These are phyloP conservation scores for Omphalea diandra DNA, from an alignment of 441 rosid species.

Conservation along the genomic window DNA sequence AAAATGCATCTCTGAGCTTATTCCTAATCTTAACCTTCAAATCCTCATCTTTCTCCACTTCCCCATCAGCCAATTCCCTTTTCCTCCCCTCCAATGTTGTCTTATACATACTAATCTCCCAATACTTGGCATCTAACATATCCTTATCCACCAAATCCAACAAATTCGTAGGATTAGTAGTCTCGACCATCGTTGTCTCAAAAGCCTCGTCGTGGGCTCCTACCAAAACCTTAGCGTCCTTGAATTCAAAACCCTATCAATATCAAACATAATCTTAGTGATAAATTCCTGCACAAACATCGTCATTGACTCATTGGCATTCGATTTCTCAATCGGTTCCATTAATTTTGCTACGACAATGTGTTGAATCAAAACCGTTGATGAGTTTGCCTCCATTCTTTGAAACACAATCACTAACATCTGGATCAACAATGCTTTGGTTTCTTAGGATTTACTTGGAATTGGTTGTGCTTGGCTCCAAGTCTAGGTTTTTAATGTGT, in stretches of 20 bases:
- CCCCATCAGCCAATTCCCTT: constrained; percentile 87
- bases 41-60: constrained; percentile 85
- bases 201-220: constrained; percentile 82
- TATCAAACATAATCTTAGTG: constrained; percentile 91
- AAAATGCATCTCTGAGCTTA: constrained; percentile 94
- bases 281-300: constrained; percentile 97
- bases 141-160: constrained; percentile 99
- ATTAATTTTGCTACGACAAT: constrained; percentile 95
- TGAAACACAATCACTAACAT: constrained; percentile 93
- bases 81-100: constrained; percentile 98
- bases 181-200: constrained; percentile 77
- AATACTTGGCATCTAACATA: constrained; percentile 98
- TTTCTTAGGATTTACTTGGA: no score
- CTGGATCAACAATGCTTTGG: constrained; percentile 95
- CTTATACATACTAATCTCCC: constrained; percentile 99
- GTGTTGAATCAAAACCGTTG: constrained; percentile 90
- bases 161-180: constrained; percentile 94
- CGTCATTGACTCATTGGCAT: constrained; percentile 80
- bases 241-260: constrained; percentile 83
- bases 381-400: constrained; percentile 99
- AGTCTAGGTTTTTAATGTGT: no score
- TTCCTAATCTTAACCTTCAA: constrained; percentile 98
- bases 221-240: constrained; percentile 43
- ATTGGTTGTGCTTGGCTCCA: no score
- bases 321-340: constrained; percentile 87